These are phyloP conservation scores for Pseudocercospora musae DNA, from an alignment of 2,329 filamentous ascomycete species.

Conservation along the genomic window DNA sequence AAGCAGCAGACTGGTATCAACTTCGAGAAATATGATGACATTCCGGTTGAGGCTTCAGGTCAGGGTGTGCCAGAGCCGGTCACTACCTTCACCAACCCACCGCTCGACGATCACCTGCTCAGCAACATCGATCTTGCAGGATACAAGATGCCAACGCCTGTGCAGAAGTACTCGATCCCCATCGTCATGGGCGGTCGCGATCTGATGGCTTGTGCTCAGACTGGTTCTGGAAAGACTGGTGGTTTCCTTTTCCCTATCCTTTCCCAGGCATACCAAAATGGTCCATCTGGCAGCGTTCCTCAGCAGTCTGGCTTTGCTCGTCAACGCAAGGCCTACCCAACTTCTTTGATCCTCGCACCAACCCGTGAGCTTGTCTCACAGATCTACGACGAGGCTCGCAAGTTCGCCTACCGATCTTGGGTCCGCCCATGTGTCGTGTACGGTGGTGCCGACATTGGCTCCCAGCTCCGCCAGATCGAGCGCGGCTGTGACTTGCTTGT, in stretches of 20 bases:
- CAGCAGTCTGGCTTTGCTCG: constrained; percentile 74
- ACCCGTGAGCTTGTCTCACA: constrained; percentile 98
- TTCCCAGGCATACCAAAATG: constrained; percentile 91
- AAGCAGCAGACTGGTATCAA: constrained; percentile 99
- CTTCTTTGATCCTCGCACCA: constrained; percentile 89
- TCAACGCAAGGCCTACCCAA: constrained; percentile 96
- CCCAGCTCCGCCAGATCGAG: constrained; percentile 97
- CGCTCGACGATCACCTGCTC: constrained; percentile 89
- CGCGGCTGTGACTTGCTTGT: constrained; percentile 95
- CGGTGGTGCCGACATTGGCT: constrained; percentile 97
- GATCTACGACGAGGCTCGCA: constrained; percentile 95
- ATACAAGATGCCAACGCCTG: constrained; percentile 93
- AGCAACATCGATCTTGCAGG: constrained; percentile 89
- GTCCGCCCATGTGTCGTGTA: constrained; percentile 98
- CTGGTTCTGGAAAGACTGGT: constrained; percentile 99
- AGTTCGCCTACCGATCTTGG: constrained; percentile 98
- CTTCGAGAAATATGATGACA: constrained; percentile 99
- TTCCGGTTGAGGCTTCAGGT: constrained; percentile 94
- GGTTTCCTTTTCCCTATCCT: constrained; percentile 99
- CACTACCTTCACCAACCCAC: constrained; percentile 85
- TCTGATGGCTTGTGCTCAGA: constrained; percentile 99
- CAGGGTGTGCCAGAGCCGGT: constrained; percentile 91
- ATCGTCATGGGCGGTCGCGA: constrained; percentile 98
- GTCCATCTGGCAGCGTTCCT: constrained; percentile 68
- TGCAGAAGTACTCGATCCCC: constrained; percentile 99